phyloP scores from a whole-genome alignment of 805 yeast species.

The Wickerhamomyces canadensis region DNA sequence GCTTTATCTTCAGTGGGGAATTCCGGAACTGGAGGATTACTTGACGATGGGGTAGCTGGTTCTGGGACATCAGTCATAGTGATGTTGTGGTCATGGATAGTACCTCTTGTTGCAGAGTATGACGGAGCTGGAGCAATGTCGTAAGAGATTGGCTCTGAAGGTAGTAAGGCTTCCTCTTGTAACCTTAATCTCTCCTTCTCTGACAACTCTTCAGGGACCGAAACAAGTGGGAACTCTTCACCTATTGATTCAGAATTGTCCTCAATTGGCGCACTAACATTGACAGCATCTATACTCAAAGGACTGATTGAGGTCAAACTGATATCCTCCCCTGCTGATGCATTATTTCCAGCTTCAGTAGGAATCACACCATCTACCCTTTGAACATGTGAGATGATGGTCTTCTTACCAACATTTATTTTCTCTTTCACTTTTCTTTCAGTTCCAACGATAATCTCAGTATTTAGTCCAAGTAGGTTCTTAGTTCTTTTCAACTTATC shows the following conservation, averaged over 20 bases:
- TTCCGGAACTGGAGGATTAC: background rate
- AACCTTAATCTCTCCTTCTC: slow-evolving; percentile 55
- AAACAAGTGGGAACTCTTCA: slow-evolving; percentile 3
- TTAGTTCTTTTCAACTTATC: slow-evolving; percentile 70
- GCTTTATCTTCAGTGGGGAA: slow-evolving; percentile 28
- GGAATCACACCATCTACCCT: background rate
- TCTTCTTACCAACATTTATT: slow-evolving; percentile 9
- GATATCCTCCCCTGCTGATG: slow-evolving; percentile 9
- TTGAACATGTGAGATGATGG: slow-evolving; percentile 6
- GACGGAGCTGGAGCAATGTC: slow-evolving; percentile 17
- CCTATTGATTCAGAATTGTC: slow-evolving; percentile 5
- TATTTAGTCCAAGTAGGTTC: slow-evolving; percentile 75
- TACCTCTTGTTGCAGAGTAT: slow-evolving; percentile 6
- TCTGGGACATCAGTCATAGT: no score
- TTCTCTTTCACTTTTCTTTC: slow-evolving; percentile 34
- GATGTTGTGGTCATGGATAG: no score
- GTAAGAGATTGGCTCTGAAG: slow-evolving; percentile 43
- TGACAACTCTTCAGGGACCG: slow-evolving; percentile 22
- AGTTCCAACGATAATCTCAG: slow-evolving; percentile 79
- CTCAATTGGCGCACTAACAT: background rate
- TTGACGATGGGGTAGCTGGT: background rate
- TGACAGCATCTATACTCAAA: slow-evolving; percentile 14
- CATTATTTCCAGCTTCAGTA: background rate
- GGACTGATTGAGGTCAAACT: slow-evolving; percentile 23
- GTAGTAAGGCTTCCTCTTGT: slow-evolving; percentile 55